Percentiles rank a stretch among this genome's conserved stretches.
Conservation (phyloP, 768 basidiomycete genomes). For the Pleurotus sapidus region DNA sequence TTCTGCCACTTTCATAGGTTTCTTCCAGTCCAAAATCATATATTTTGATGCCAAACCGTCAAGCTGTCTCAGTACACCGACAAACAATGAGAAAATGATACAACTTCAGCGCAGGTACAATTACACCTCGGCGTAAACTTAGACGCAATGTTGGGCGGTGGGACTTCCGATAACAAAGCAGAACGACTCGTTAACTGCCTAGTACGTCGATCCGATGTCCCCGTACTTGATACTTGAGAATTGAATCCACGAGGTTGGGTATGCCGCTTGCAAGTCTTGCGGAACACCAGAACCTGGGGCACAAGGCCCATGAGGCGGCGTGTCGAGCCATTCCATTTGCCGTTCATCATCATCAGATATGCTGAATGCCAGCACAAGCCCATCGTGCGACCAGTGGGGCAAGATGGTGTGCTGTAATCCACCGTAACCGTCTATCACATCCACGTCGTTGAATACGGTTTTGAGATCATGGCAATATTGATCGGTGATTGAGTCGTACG, state of each 20-base stretch:
- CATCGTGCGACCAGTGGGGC: conserved; percentile 7
- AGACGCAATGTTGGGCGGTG: too few species aligned
- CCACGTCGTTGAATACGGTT: conserved; percentile 25
- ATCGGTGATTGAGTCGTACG: conserved; percentile 33
- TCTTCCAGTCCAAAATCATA: too few species aligned
- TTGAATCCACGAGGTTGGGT: conserved; percentile 26
- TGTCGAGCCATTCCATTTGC: background rate
- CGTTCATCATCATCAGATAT: conserved; percentile 34
- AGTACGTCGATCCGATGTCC: conserved; percentile 22
- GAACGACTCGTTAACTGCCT: too few species aligned
- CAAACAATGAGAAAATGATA: too few species aligned
- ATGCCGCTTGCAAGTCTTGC: conserved; percentile 27
- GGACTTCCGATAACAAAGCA: too few species aligned
- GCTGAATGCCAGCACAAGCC: conserved; percentile 34
- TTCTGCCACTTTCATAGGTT: too few species aligned
- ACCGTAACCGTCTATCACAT: conserved; percentile 24
- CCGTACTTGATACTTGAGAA: conserved; percentile 42
- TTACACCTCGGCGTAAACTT: too few species aligned
- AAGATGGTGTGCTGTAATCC: conserved; percentile 7
- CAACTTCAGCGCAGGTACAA: too few species aligned
- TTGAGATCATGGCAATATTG: conserved; percentile 32
- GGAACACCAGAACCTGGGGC: conserved; percentile 36
- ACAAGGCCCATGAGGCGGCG: conserved; percentile 23
- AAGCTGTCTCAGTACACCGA: too few species aligned
- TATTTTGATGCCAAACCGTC: too few species aligned